phyloP scores from a whole-genome alignment of 768 basidiomycete genomes.

The Trametopsis cervina region DNA sequence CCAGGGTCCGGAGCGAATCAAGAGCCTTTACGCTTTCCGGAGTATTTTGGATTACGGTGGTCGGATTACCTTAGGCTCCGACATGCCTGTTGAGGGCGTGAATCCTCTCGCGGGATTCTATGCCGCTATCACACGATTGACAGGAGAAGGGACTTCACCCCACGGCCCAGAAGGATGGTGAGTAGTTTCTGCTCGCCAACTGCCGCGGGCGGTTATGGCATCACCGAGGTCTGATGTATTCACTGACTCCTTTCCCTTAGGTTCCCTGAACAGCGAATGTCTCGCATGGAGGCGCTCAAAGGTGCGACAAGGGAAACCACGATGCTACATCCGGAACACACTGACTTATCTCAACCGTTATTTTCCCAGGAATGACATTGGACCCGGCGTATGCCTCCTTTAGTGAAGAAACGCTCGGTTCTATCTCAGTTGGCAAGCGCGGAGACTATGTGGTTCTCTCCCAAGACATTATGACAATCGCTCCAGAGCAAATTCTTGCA shows the following conservation, averaged over 20 bases:
- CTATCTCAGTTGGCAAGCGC: constrained; percentile 66
- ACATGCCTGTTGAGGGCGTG: constrained; percentile 84
- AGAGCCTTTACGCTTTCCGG: constrained; percentile 82
- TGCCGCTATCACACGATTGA: constrained; percentile 77
- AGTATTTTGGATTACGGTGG: constrained; percentile 59
- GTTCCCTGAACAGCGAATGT: constrained; percentile 78
- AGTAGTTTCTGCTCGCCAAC: constrained; percentile 18
- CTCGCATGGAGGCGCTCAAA: constrained; percentile 68
- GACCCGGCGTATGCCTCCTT: constrained; percentile 87
- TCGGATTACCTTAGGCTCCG: constrained; percentile 74
- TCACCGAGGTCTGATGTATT: constrained; percentile 3
- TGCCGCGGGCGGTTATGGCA: not conserved
- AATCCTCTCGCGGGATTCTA: constrained; percentile 84
- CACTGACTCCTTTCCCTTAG: constrained; percentile 28
- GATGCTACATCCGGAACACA: not conserved
- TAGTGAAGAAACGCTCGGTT: constrained; percentile 66
- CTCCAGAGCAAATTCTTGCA: constrained; percentile 48
- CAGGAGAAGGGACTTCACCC: constrained; percentile 65
- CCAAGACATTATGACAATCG: constrained; percentile 71
- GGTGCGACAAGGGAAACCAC: constrained; percentile 34
- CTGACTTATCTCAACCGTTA: not conserved
- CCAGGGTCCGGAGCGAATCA: constrained; percentile 79
- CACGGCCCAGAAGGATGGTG: constrained; percentile 83
- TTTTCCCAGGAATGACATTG: constrained; percentile 67
- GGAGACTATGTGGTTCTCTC: constrained; percentile 87